Evolutionary conservation across 192 early-diverging fungal genomes (phyloP).

Genomic region (Coemansia sp.): DNA sequence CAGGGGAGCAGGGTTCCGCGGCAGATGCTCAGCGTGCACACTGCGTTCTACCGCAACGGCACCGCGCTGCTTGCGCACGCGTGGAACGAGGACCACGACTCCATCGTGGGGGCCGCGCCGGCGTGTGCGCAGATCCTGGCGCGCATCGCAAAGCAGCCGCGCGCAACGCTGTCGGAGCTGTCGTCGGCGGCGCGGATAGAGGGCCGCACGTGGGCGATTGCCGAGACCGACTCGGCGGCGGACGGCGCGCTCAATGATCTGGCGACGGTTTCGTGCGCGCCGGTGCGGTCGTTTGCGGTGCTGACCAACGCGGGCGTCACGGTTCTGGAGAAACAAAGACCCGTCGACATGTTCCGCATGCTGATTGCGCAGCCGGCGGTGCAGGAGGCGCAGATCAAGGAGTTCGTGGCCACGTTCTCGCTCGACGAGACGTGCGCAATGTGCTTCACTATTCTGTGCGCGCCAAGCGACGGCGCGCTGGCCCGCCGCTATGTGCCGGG

Average conservation of each 20-base stretch:
- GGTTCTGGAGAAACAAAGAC: slow-evolving; percentile 71
- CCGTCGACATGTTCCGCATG: slow-evolving; percentile 70
- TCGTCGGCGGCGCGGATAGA: slow-evolving; percentile 59
- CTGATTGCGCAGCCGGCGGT: slow-evolving; percentile 57
- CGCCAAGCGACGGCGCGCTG: slow-evolving; percentile 11
- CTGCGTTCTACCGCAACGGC: slow-evolving; percentile 67
- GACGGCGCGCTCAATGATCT: slow-evolving; percentile 64
- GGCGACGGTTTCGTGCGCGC: slow-evolving; percentile 57
- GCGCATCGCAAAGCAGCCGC: slow-evolving; percentile 27
- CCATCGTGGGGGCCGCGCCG: slow-evolving; percentile 62
- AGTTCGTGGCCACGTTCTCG: slow-evolving; percentile 63
- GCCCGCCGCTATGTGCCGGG: background rate
- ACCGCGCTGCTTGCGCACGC: slow-evolving; percentile 67
- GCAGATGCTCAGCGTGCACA: slow-evolving; percentile 57
- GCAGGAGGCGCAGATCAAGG: slow-evolving; percentile 43
- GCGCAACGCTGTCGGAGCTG: slow-evolving; percentile 54
- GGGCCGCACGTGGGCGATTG: slow-evolving; percentile 84
- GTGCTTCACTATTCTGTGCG: slow-evolving; percentile 75
- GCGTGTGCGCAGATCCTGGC: slow-evolving; percentile 63
- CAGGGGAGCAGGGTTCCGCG: background rate
- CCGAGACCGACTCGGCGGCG: slow-evolving; percentile 49
- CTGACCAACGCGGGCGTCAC: slow-evolving; percentile 75
- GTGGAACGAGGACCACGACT: slow-evolving; percentile 69
- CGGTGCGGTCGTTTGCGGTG: slow-evolving; percentile 67
- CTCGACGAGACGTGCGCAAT: slow-evolving; percentile 78